Evolutionary conservation across 1,284 basidiomycete species (phyloP).

Genomic region (Trichosporon faecale): DNA sequence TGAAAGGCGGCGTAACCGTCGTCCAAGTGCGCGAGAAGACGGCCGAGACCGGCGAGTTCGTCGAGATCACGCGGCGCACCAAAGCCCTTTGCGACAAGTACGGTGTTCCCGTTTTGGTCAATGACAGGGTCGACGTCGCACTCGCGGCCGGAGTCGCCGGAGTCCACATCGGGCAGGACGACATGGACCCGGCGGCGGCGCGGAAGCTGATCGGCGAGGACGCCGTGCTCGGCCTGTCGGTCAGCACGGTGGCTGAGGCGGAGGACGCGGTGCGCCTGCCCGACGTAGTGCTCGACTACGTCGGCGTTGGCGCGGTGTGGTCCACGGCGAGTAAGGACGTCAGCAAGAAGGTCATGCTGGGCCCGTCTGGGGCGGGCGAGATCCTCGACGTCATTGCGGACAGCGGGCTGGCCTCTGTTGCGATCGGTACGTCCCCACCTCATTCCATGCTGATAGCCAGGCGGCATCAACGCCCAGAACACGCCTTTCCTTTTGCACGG

Average conservation of each 20-base stretch:
- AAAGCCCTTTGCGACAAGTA: constrained; percentile 76
- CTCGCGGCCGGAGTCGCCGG: constrained; percentile 72
- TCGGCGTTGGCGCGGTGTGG: constrained; percentile 81
- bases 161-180: constrained; percentile 87
- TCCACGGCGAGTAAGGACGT: constrained; percentile 69
- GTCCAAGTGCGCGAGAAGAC: constrained; percentile 87
- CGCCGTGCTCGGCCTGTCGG: constrained; percentile 77
- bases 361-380: constrained; percentile 62
- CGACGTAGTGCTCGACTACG: constrained; percentile 63
- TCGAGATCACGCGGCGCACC: constrained; percentile 68
- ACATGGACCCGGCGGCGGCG: constrained; percentile 72
- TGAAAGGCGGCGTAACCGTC: constrained; percentile 80
- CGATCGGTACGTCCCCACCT: constrained; percentile 63
- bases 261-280: constrained; percentile 53
- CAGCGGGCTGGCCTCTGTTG: constrained; percentile 66
- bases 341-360: constrained; percentile 59
- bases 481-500: constrained; percentile 69
- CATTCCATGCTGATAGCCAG: constrained; percentile 51
- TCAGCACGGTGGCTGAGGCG: constrained; percentile 67
- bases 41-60: constrained; percentile 77
- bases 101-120: constrained; percentile 81
- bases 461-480: constrained; percentile 76
- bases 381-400: constrained; percentile 62
- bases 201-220: constrained; percentile 67
- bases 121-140: constrained; percentile 85